Evolutionary conservation across 331 rosid genomes (phyloP), one percentile per base, ranked within the genome.

Genomic region (Cydonia oblonga): DNA sequence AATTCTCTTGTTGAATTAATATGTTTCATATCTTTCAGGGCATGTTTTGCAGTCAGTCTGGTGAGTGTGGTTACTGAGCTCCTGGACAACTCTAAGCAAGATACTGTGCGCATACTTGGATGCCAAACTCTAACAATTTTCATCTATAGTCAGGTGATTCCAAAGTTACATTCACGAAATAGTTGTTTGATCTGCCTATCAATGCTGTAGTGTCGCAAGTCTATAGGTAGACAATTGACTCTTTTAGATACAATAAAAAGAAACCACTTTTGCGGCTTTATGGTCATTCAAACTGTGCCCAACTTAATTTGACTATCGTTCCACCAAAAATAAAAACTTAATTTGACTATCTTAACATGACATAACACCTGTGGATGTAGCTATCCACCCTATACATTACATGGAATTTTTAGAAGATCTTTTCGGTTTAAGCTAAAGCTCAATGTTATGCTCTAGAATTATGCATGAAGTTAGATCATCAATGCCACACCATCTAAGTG

Each of bases 121-220:
- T 91, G 99, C 88, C 99, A 91, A 79, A 86, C 84, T 69, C 80
- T 95, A 71, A 86, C 93, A 24, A 87, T 76, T 73, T 95, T 95
- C 87, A 83, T 95, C 79, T 88, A 84, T 78, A 78, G 81, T 79
- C 99, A 91, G 96, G 99, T 88, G 64, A 85, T 52, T 66, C 68
- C 2, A 29, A 64, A 59, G n/a, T 60, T 56, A 26, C 29, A 23
- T 57, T 53, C 35, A 35, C 26, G 30, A 19, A 10, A 28, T 2
- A 13, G 13, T 26, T 64, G 29, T 73, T 59, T 30, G 30, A 10
- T 71, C 49, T 15, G 26, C 46, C 60, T 56, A 15, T 67, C 33
- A 57, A 18, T 65, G 32, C 16, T 70, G 22, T 22, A 53, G 13
- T 33, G 62, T 23, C 19, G 5, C 14, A 35, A 33, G 7, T 70